phyloP scores from a whole-genome alignment of 352 stramenopile genomes.

The Globisporangium mamillatum region DNA sequence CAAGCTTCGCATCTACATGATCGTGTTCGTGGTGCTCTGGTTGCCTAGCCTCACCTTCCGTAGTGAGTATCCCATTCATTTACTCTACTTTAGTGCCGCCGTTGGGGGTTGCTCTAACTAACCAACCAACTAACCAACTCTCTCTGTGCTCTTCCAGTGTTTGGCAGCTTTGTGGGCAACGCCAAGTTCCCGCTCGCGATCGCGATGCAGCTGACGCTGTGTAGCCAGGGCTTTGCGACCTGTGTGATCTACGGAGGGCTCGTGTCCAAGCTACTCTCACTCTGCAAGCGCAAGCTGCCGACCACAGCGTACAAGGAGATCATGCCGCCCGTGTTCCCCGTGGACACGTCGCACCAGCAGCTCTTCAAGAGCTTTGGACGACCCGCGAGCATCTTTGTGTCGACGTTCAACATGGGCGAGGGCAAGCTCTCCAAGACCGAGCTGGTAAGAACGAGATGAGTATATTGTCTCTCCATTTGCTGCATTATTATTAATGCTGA shows the following conservation, averaged over 20 bases:
- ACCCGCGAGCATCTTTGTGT: conserved; percentile 69
- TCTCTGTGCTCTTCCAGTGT: conserved; percentile 30
- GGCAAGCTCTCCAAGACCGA: conserved; percentile 48
- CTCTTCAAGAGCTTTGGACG: conserved; percentile 38
- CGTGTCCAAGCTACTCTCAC: conserved; percentile 35
- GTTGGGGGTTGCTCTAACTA: not conserved
- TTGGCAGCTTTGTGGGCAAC: conserved; percentile 36
- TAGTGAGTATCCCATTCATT: conserved; percentile 29
- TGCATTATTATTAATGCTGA: not conserved
- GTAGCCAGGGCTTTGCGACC: conserved; percentile 56
- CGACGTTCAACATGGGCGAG: conserved; percentile 87
- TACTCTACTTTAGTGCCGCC: not conserved
- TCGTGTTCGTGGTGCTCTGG: conserved; percentile 69
- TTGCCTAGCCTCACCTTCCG: conserved; percentile 59
- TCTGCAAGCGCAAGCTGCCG: conserved; percentile 24
- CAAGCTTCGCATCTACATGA: conserved; percentile 70
- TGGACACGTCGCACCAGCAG: conserved; percentile 11
- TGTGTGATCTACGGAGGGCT: conserved; percentile 64
- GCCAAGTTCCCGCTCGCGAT: conserved; percentile 51
- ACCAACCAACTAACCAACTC: not conserved
- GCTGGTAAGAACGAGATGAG: conserved; percentile 18
- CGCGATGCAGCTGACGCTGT: conserved; percentile 66
- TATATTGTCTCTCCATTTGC: not conserved
- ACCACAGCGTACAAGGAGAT: conserved; percentile 33
- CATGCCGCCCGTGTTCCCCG: conserved; percentile 30